Conservation (phyloP, 225 moss, liverwort and hornwort species). For the Thuidium tamariscinum region DNA sequence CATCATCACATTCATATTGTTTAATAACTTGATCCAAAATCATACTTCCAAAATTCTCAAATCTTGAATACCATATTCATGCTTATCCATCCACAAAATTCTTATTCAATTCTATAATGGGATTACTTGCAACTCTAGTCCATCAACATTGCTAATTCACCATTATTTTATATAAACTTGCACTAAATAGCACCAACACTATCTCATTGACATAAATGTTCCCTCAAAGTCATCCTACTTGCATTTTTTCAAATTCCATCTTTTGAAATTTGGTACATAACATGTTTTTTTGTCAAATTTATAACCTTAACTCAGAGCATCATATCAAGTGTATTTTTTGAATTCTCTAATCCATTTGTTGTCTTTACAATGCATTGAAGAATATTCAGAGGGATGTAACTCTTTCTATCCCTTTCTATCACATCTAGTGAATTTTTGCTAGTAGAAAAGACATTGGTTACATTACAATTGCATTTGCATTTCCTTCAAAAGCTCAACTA, state of each 20-base stretch:
- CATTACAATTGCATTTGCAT: not conserved
- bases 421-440: accelerated
- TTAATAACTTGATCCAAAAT: not conserved
- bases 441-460: not conserved
- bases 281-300: too few species aligned
- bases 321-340: not conserved
- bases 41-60: accelerated
- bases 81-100: not conserved
- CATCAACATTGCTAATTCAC: not conserved
- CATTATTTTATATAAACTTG: not conserved
- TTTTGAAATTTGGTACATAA: not conserved
- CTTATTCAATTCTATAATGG: not conserved
- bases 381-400: not conserved
- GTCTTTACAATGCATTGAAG: not conserved
- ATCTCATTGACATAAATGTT: not conserved
- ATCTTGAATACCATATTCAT: too few species aligned
- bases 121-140: not conserved
- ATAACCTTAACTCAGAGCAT: too few species aligned
- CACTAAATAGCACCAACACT: not conserved
- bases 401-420: not conserved
- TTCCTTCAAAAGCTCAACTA: not conserved
- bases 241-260: not conserved
- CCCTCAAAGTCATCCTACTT: not conserved
- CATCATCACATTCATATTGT: too few species aligned
- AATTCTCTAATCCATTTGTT: not conserved